Conservation (phyloP, 1,284 basidiomycete genomes). For the Macrocystidia cucumis region DNA sequence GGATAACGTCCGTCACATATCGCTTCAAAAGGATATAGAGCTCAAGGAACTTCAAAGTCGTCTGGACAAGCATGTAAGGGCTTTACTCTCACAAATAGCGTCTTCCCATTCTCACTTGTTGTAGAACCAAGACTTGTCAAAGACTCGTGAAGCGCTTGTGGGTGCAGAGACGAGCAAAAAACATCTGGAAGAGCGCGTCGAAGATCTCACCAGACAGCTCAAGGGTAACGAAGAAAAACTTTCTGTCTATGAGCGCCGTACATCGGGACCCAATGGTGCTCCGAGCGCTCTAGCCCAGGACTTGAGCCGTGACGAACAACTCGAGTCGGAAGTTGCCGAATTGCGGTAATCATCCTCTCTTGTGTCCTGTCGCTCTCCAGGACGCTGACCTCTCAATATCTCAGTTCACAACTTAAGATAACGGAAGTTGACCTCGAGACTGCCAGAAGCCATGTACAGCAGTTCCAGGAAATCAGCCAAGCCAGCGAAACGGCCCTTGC, state of each 20-base stretch:
- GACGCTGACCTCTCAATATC: conserved; percentile 4
- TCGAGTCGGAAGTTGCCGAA: conserved; percentile 82
- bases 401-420: conserved; percentile 66
- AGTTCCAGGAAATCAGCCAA: conserved; percentile 80
- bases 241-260: conserved; percentile 76
- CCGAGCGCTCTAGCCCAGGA: conserved; percentile 31
- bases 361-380: background rate
- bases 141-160: conserved; percentile 66
- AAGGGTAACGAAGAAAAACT: conserved; percentile 80
- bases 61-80: conserved; percentile 66
- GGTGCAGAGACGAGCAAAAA: conserved; percentile 75
- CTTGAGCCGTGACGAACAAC: conserved; percentile 65
- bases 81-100: conserved; percentile 6
- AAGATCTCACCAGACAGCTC: conserved; percentile 63
- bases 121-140: conserved; percentile 59
- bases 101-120: conserved; percentile 2
- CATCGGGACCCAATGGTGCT: conserved; percentile 25
- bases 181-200: conserved; percentile 73
- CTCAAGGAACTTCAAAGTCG: conserved; percentile 67
- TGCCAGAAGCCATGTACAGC: conserved; percentile 67
- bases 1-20: conserved; percentile 64
- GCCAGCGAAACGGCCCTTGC: conserved; percentile 74
- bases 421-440: conserved; percentile 68
- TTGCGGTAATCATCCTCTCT: conserved; percentile 48
- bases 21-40: conserved; percentile 79